Percentiles rank a stretch among this genome's conserved stretches.
phyloP scores from a whole-genome alignment of 257 asterid species.

The Salvia miltiorrhiza region DNA sequence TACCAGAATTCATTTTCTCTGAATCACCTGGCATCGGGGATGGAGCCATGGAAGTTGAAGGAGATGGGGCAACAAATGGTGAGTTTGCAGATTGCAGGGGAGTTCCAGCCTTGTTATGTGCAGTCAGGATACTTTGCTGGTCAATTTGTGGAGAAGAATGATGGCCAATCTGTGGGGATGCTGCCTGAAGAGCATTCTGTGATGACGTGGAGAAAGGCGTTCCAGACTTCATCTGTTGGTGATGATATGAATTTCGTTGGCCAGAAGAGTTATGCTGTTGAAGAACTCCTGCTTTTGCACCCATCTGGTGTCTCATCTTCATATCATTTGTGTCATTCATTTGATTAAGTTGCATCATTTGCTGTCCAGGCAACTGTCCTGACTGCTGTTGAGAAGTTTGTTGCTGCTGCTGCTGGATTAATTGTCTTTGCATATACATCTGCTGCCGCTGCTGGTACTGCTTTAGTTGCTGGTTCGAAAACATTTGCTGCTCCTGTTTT shows the following conservation, averaged over 20 bases:
- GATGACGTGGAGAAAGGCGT: slow-evolving; percentile 60
- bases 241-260: slow-evolving; percentile 70
- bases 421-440: slow-evolving; percentile 49
- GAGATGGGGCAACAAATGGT: slow-evolving; percentile 81
- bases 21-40: slow-evolving; percentile 90
- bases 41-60: slow-evolving; percentile 90
- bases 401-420: slow-evolving; percentile 59
- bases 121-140: slow-evolving; percentile 63
- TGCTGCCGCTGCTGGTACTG: slow-evolving; percentile 72
- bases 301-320: slow-evolving; percentile 82
- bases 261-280: slow-evolving; percentile 58
- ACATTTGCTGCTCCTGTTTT: slow-evolving; percentile 79
- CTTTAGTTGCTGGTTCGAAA: slow-evolving; percentile 61
- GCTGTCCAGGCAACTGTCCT: slow-evolving; percentile 56
- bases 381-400: slow-evolving; percentile 62
- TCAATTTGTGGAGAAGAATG: slow-evolving; percentile 89
- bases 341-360: slow-evolving; percentile 67
- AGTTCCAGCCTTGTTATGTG: slow-evolving; percentile 69
- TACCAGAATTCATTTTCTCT: slow-evolving; percentile 63
- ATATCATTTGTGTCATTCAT: slow-evolving; percentile 65
- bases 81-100: slow-evolving; percentile 84
- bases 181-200: slow-evolving; percentile 72
- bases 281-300: slow-evolving; percentile 65
- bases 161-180: slow-evolving; percentile 75
- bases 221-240: slow-evolving; percentile 67